Evolutionary conservation across 306 rosid species (phyloP), one percentile per base, ranked within the genome.

Genomic region (Argentina anserina): DNA sequence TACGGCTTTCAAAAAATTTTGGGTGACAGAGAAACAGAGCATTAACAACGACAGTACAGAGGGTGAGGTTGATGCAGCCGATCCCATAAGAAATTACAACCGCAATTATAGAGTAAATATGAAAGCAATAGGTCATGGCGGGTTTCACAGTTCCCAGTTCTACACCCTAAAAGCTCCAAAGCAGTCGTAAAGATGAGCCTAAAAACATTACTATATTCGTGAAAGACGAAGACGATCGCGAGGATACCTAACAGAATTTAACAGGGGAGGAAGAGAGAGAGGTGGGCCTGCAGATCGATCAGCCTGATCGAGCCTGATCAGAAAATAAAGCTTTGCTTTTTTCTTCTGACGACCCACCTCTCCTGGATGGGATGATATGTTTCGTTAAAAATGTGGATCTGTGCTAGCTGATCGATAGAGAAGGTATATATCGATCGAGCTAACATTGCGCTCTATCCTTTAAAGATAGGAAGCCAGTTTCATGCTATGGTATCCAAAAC

Each of bases 21-120:
- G 34, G n/a, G 67, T 74, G 81, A 67, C 83, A 81, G 67, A 56
- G 40, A 23, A 33, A 33, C 42, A 61, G 74, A 39, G 83, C 85
- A 84, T 81, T 36, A 73, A 84, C 86, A 79, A 53, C 23, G 84
- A 84, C 84, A 79, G 78, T 73, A 86, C 88, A 70, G 80, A 76
- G 75, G 73, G 75, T 10, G 65, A 36, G 69, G 68, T 60, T 78
- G 26, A 62, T 62, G 87, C 85, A 81, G 87, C 85, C 76, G 85
- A 84, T 84, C 87, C 87, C 87, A 78, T 65, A 81, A 81, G 79
- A 78, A 37, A 39, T 34, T 8, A 70, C 50, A 69, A 77, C 81
- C 69, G 64, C 75, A 84, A 80, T 80, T 77, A 74, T 70, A 52
- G 73, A 63, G 81, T 36, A 76, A 29, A 59, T 28, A 68, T 65